Percentiles rank a stretch among this genome's conserved stretches.
Conservation (phyloP, 352 stramenopile genomes). For the Globisporangium polare region DNA sequence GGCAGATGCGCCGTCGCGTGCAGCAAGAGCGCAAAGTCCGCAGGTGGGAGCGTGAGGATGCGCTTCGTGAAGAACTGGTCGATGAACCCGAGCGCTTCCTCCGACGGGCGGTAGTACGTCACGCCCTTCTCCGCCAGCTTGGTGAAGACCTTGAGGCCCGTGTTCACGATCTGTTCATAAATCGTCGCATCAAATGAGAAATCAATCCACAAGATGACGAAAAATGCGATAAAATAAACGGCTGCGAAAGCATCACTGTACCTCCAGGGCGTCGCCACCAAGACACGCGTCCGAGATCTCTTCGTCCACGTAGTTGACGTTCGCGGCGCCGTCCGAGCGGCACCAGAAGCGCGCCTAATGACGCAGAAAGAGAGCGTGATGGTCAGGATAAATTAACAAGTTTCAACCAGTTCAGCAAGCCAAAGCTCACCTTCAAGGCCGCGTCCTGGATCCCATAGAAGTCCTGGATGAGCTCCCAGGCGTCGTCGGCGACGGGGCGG, state of each 20-base stretch:
- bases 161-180: conserved; percentile 87
- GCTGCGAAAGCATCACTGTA: conserved; percentile 16
- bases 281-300: conserved; percentile 61
- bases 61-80: conserved; percentile 87
- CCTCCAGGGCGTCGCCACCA: conserved; percentile 60
- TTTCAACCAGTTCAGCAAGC: neutral
- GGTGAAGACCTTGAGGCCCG: conserved; percentile 87
- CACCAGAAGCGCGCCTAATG: conserved; percentile 57
- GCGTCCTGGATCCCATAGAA: conserved; percentile 68
- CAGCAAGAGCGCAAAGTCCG: conserved; percentile 51
- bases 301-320: conserved; percentile 78
- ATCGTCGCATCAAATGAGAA: neutral
- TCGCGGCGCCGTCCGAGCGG: conserved; percentile 66
- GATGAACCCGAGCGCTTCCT: conserved; percentile 85
- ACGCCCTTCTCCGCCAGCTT: conserved; percentile 66
- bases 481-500: conserved; percentile 51
- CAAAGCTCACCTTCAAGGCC: conserved; percentile 34
- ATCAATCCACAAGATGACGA: neutral
- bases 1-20: conserved; percentile 48
- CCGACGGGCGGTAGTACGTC: conserved; percentile 80
- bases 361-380: neutral
- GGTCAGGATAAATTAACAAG: neutral
- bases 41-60: conserved; percentile 32
- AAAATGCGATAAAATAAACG: neutral
- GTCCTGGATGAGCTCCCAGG: conserved; percentile 47